These are phyloP conservation scores for Penicillium sp. DNA, from an alignment of 2,329 filamentous ascomycete species.

Conservation along the genomic window DNA sequence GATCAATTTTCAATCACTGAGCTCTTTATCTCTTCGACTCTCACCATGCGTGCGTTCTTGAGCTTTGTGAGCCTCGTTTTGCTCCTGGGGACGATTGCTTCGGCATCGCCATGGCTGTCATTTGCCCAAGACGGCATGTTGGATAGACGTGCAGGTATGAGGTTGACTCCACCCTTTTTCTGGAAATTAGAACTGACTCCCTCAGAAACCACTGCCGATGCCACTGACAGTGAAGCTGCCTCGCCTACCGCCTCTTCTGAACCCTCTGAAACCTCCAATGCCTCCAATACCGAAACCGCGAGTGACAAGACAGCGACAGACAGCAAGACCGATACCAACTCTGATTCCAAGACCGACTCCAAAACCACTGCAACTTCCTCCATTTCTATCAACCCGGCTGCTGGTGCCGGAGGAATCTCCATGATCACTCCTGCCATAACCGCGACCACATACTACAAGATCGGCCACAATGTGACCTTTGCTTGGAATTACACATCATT, in stretches of 20 bases:
- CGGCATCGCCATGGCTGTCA: conserved; percentile 27
- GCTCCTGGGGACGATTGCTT: conserved; percentile 28
- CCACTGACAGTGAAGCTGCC: conserved; percentile 14
- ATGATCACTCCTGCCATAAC: conserved; percentile 55
- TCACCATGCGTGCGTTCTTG: conserved; percentile 33
- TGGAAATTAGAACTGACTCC: conserved; percentile 5
- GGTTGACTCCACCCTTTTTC: not conserved
- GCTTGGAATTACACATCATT: conserved; percentile 65
- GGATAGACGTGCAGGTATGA: conserved; percentile 26
- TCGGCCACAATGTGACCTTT: conserved; percentile 58
- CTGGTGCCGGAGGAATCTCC: conserved; percentile 54
- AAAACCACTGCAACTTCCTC: conserved; percentile 29
- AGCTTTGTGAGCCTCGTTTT: conserved; percentile 32
- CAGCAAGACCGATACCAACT: conserved; percentile 17
- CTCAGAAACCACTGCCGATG: conserved; percentile 12
- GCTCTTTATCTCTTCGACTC: conserved; percentile 4
- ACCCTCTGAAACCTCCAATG: conserved; percentile 12
- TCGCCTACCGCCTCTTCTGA: conserved; percentile 16
- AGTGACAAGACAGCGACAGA: conserved; percentile 14
- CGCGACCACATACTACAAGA: conserved; percentile 56
- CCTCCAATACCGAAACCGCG: conserved; percentile 4
- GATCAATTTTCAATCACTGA: not conserved
- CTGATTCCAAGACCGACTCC: conserved; percentile 19
- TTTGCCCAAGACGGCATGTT: conserved; percentile 10
- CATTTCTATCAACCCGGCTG: conserved; percentile 48